phyloP scores from a whole-genome alignment of 2,329 filamentous ascomycete genomes.

The Curvularia spicifera region DNA sequence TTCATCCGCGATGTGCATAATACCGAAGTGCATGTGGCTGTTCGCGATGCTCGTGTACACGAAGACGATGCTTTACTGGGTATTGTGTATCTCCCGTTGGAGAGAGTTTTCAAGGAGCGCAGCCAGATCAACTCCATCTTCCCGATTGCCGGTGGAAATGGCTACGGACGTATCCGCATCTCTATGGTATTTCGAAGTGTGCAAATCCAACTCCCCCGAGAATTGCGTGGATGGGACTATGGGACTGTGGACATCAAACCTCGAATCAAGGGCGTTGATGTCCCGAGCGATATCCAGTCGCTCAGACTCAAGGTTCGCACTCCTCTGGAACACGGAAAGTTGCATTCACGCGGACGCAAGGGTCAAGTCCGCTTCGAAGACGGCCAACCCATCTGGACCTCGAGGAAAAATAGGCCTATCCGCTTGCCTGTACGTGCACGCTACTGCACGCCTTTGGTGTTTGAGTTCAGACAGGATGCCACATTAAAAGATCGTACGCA shows the following conservation, averaged over 20 bases:
- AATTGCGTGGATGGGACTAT: slow-evolving; percentile 72
- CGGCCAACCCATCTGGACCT: slow-evolving; percentile 59
- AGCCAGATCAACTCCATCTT: slow-evolving; percentile 71
- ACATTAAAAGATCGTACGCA: slow-evolving; percentile 61
- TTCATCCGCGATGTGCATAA: slow-evolving; percentile 73
- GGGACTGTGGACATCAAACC: slow-evolving; percentile 72
- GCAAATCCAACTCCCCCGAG: slow-evolving; percentile 64
- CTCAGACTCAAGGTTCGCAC: slow-evolving; percentile 67
- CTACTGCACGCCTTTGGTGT: slow-evolving; percentile 63
- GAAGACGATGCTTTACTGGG: slow-evolving; percentile 74
- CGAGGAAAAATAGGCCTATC: slow-evolving; percentile 55
- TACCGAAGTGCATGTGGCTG: slow-evolving; percentile 70
- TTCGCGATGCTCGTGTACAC: slow-evolving; percentile 70
- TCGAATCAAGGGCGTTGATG: slow-evolving; percentile 56
- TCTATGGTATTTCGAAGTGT: slow-evolving; percentile 77
- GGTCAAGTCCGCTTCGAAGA: slow-evolving; percentile 38
- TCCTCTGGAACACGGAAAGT: slow-evolving; percentile 63
- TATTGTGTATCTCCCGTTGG: slow-evolving; percentile 71
- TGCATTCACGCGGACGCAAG: slow-evolving; percentile 55
- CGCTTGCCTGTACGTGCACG: slow-evolving; percentile 66
- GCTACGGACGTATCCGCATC: slow-evolving; percentile 70
- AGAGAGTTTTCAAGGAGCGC: slow-evolving; percentile 65
- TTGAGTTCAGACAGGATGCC: slow-evolving; percentile 66
- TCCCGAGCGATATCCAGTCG: slow-evolving; percentile 57
- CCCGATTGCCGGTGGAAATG: slow-evolving; percentile 74